Conservation (phyloP, 140 eudicot genomes). For the Ambrosia hybrid region DNA sequence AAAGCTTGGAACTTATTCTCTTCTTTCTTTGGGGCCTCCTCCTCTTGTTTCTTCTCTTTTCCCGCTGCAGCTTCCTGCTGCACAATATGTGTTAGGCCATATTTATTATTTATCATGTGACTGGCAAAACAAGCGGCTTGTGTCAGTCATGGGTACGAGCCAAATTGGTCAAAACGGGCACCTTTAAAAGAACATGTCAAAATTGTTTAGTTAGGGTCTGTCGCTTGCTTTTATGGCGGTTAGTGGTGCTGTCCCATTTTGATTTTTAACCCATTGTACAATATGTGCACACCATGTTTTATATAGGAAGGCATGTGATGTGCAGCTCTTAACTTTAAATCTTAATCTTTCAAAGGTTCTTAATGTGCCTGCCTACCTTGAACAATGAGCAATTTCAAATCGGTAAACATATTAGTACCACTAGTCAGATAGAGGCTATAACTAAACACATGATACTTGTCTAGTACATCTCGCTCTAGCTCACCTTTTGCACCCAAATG, state of each 20-base stretch:
- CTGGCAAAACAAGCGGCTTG: too few species aligned
- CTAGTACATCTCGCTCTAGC: not conserved
- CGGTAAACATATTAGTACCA: not conserved
- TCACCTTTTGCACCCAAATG: not conserved
- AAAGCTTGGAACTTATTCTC: slow-evolving; percentile 42
- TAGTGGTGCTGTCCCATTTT: not conserved
- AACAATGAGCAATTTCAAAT: not conserved
- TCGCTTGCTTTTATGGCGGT: not conserved
- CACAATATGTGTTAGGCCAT: not conserved
- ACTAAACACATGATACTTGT: not conserved
- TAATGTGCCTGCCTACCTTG: too few species aligned
- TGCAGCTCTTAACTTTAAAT: too few species aligned
- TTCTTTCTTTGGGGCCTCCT: slow-evolving; percentile 32
- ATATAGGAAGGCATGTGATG: too few species aligned
- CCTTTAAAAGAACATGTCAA: not conserved
- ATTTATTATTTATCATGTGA: not conserved
- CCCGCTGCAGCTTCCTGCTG: slow-evolving; percentile 34
- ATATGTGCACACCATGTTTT: not conserved
- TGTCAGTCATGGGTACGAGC: too few species aligned
- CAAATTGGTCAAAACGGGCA: not conserved
- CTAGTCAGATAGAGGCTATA: too few species aligned
- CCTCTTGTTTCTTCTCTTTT: slow-evolving; percentile 26
- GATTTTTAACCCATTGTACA: not conserved
- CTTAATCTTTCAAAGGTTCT: too few species aligned
- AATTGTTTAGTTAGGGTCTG: not conserved